Base-by-base conservation (phyloP, 495 filamentous ascomycete species). In the Lentithecium fluviatile region DNA sequence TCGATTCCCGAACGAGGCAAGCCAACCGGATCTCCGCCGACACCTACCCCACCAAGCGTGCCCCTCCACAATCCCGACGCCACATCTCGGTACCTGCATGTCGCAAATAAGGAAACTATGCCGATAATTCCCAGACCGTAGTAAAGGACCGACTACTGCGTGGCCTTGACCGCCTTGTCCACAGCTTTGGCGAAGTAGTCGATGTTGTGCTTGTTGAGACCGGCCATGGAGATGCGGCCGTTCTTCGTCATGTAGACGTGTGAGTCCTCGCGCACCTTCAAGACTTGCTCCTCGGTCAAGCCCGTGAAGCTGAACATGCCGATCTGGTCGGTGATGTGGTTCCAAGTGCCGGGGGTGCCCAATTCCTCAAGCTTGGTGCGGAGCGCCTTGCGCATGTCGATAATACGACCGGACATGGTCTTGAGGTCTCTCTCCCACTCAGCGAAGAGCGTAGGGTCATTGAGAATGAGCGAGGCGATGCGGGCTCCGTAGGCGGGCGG, bases 201-300 rank as follows among this genome's bases (percentile, higher is more conserved):
- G 36, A 97, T 77, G 72, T 99, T 99, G 62, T 83, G 74, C 23
- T 88, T 88, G 74, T 97, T 99, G 62, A 97, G 72, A 1, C 94
- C 94, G 1, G 94, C 94, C 72, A 99, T 97, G 52, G 87, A 91
- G 72, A 97, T 96, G 34, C 94, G 84, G 11, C 94, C 94, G 69
- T 99, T 99, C 84, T 97, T 97, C 25, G 95, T 97, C 89, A 97
- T 95, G 74, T 99, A 99, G 37, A 99, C 81, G 71, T 97, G 95
- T 67, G 79, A 87, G 64, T 93, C 86, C 47, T 86, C 82, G 52
- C 89, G 80, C 60, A 99, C 71, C 73, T 85, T 83, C 74, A 83
- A 67, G n/a, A 96, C 94, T 74, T 99, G 94, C 49, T 79, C 70
- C 79, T 97, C 93, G 0, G 71, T 85, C 73, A 99, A 72, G 0